Base-by-base conservation (phyloP, 805 yeast genomes). In the Ogataea polymorpha region DNA sequence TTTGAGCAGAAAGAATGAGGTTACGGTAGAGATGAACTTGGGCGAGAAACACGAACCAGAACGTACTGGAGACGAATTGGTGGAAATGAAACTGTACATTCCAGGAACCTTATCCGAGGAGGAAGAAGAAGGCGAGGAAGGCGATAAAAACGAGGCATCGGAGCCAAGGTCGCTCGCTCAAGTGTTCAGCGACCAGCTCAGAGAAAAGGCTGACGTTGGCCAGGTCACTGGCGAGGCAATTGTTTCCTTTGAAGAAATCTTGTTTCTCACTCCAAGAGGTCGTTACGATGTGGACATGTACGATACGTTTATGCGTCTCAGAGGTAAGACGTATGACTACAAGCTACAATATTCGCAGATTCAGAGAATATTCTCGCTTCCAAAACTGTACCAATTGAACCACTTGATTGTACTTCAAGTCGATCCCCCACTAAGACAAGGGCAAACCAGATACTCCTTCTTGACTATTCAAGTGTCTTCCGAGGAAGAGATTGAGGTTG, bases 281-380 rank as follows among this genome's bases (percentile, higher is more conserved):
- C 91, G 99, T 65, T 93, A 90, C 63, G 98, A 93, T 63, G 85
- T 93, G 54, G 97, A 91, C 64, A 83, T 93, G 81, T 93, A 86
- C 65, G 81, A 86, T 25, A 77, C 79, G 23, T 85, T 93, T 37
- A 77, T 93, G 65, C 80, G 98, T 59, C 74, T 93, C 38, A 80
- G 99, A 56, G 99, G 99, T 62, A 93, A 91, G 66, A 93, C 98
- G 2, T 93, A 93, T 67, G 99, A 93, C 62, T 95, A 93, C 73
- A 93, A 91, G 67, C 77, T 93, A 45, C 96, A 86, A 62, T 91
- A 86, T 65, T 75, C 81, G 56, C 93, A 89, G 59, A 81, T 93
- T 47, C 96, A 89, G 64, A 76, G 96, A 56, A 80, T 93, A 26
- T 91, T 93, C 54, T 80, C 95, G 11, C 72, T 93, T 51, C 99